phyloP scores from a whole-genome alignment of 2,329 filamentous ascomycete species.

The Pseudogymnoascus sp. region DNA sequence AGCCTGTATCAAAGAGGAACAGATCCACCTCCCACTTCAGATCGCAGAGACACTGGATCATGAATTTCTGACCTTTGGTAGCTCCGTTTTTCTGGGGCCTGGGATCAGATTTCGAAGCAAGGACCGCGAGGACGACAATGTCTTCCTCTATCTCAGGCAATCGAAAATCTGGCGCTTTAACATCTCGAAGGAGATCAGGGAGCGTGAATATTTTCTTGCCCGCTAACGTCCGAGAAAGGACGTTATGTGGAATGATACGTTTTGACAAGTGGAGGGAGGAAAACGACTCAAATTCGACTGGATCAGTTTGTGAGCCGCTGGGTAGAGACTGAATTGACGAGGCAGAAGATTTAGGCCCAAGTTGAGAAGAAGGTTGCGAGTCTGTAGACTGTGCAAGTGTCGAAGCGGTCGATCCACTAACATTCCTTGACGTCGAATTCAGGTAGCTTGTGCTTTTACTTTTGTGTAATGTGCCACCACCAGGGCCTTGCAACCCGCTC shows the following conservation, averaged over 20 bases:
- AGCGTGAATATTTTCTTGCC: constrained; percentile 72
- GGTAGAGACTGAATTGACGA: constrained; percentile 13
- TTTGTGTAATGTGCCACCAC: constrained; percentile 33
- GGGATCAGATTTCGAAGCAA: constrained; percentile 83
- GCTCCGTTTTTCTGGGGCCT: constrained; percentile 50
- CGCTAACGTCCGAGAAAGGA: constrained; percentile 69
- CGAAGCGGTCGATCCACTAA: constrained; percentile 14
- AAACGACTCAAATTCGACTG: constrained; percentile 74
- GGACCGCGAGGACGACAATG: constrained; percentile 80
- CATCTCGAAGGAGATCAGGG: constrained; percentile 70
- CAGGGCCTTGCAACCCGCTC: constrained; percentile 25
- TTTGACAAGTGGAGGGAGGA: constrained; percentile 79
- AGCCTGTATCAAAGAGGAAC: constrained; percentile 85
- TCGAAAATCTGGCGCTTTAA: constrained; percentile 78
- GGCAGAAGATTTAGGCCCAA: constrained; percentile 14
- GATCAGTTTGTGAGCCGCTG: constrained; percentile 38
- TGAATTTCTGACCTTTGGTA: constrained; percentile 65
- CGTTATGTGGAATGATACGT: constrained; percentile 74
- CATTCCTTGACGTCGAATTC: constrained; percentile 20
- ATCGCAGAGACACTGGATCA: constrained; percentile 83
- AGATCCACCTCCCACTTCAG: constrained; percentile 86
- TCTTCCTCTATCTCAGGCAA: constrained; percentile 80
- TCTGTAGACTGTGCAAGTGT: constrained; percentile 8
- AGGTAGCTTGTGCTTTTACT: constrained; percentile 34
- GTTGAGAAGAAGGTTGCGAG: constrained; percentile 14